Conservation (phyloP, 2,329 filamentous ascomycete genomes). For the Fusarium coicis region DNA sequence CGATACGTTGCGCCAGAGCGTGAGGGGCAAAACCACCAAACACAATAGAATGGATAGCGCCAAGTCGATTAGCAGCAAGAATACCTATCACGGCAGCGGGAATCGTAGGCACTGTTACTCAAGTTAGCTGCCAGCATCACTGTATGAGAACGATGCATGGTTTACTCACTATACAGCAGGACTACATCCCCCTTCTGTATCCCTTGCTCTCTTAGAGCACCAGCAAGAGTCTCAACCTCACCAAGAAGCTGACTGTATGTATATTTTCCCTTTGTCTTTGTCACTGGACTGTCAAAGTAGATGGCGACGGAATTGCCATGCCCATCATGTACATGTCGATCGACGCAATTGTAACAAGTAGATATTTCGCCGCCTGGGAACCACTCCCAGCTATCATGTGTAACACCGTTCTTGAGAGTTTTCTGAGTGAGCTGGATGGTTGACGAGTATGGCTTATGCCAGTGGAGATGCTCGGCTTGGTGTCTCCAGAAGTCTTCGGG, state of each 20-base stretch:
- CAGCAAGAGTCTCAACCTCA: slow-evolving; percentile 85
- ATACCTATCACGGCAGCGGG: slow-evolving; percentile 88
- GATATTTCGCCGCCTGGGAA: slow-evolving; percentile 90
- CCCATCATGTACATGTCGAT: slow-evolving; percentile 87
- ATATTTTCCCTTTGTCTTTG: slow-evolving; percentile 74
- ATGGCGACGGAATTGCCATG: slow-evolving; percentile 79
- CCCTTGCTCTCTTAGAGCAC: slow-evolving; percentile 83
- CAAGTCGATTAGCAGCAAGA: slow-evolving; percentile 81
- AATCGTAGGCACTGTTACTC: slow-evolving; percentile 87
- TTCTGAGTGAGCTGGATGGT: slow-evolving; percentile 71
- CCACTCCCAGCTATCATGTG: slow-evolving; percentile 87
- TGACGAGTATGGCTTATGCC: slow-evolving; percentile 79
- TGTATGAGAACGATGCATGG: not conserved
- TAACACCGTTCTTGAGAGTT: slow-evolving; percentile 68
- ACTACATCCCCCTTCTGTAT: slow-evolving; percentile 87
- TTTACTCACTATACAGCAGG: slow-evolving; percentile 82
- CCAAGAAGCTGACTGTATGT: slow-evolving; percentile 81
- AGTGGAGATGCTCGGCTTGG: slow-evolving; percentile 80
- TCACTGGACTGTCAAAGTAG: slow-evolving; percentile 89
- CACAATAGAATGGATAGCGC: slow-evolving; percentile 90
- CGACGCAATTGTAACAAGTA: slow-evolving; percentile 91
- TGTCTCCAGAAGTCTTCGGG: slow-evolving; percentile 79
- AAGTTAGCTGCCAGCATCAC: not conserved
- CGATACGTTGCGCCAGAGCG: slow-evolving; percentile 88
- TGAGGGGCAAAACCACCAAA: slow-evolving; percentile 90